A percentile compares a stretch with the other conserved stretches of the same genome.
phyloP scores from a whole-genome alignment of 768 basidiomycete genomes.

The Naganishia onofrii region DNA sequence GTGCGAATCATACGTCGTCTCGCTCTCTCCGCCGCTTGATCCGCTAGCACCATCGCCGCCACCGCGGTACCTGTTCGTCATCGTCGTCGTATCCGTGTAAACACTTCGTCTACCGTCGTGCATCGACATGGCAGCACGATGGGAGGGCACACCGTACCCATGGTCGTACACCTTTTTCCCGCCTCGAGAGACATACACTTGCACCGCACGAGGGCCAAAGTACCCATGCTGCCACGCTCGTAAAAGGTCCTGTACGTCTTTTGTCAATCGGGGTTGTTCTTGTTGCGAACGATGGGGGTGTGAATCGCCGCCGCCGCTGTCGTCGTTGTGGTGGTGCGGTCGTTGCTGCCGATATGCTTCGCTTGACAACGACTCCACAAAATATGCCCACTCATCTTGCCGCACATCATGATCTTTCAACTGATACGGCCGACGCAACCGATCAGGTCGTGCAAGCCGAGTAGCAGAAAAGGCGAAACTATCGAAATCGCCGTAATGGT shows the following conservation, averaged over 20 bases:
- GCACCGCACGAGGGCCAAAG: slow-evolving; percentile 29
- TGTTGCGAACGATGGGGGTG: no score
- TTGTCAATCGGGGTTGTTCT: slow-evolving; percentile 26
- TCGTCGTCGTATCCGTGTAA: neutral
- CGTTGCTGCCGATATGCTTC: slow-evolving; percentile 26
- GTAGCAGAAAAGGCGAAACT: slow-evolving; percentile 23
- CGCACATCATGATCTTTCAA: slow-evolving; percentile 26
- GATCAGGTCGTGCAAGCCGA: slow-evolving; percentile 11
- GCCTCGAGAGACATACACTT: slow-evolving; percentile 23
- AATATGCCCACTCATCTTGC: slow-evolving; percentile 28
- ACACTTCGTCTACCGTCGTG: slow-evolving; percentile 21
- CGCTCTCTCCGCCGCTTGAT: slow-evolving; percentile 9
- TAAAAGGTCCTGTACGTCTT: slow-evolving; percentile 24
- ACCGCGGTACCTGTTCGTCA: no score
- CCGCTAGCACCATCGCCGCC: no score
- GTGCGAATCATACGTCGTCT: neutral
- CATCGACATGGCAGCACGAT: slow-evolving; percentile 24
- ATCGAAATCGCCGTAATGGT: slow-evolving; percentile 28
- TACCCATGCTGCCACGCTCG: slow-evolving; percentile 30
- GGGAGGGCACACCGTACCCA: slow-evolving; percentile 8
- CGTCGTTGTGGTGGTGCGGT: neutral
- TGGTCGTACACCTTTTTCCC: slow-evolving; percentile 27
- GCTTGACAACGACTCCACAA: slow-evolving; percentile 25
- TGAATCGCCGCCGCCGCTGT: no score
- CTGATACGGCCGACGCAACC: slow-evolving; percentile 17